Conservation (phyloP, 768 basidiomycete species). For the Gelatoporia subvermispora region DNA sequence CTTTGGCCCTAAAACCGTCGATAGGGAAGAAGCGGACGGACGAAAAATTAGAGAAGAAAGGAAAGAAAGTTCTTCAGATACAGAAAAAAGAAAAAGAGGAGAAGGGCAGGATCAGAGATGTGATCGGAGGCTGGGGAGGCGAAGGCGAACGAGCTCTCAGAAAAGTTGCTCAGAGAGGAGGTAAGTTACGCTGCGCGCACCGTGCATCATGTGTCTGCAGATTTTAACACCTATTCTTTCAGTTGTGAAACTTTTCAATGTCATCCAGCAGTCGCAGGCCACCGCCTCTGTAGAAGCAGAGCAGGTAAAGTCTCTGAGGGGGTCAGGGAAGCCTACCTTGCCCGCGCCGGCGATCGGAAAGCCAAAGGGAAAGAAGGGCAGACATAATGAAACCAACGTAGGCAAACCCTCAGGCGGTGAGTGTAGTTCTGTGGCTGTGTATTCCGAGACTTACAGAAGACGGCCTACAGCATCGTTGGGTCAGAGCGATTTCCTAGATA, state of each 20-base stretch:
- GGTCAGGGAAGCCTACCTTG: conserved; percentile 69
- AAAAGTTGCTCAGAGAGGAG: conserved; percentile 85
- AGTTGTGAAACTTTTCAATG: conserved; percentile 88
- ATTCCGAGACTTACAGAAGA: conserved; percentile 1
- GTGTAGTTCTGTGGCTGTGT: conserved; percentile 14
- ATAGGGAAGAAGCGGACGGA: conserved; percentile 64
- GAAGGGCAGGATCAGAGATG: conserved; percentile 58
- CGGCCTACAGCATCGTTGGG: conserved; percentile 46
- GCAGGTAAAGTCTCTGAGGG: conserved; percentile 56
- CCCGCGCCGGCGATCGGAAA: conserved; percentile 59
- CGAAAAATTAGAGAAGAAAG: conserved; percentile 68
- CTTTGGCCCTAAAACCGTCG: conserved; percentile 77
- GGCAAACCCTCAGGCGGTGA: conserved; percentile 57
- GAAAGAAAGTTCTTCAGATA: conserved; percentile 63
- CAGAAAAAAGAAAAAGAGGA: conserved; percentile 76
- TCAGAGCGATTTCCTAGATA: conserved; percentile 75
- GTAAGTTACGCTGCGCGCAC: conserved; percentile 44
- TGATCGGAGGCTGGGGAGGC: conserved; percentile 86
- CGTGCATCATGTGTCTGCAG: not conserved
- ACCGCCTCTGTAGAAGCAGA: conserved; percentile 47
- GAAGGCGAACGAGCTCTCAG: conserved; percentile 71
- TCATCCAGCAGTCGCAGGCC: conserved; percentile 76
- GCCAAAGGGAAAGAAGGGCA: conserved; percentile 43
- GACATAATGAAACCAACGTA: conserved; percentile 49
- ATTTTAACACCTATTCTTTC: not conserved